phyloP scores from a whole-genome alignment of 2,329 filamentous ascomycete species.

The Eurotiales sp. region DNA sequence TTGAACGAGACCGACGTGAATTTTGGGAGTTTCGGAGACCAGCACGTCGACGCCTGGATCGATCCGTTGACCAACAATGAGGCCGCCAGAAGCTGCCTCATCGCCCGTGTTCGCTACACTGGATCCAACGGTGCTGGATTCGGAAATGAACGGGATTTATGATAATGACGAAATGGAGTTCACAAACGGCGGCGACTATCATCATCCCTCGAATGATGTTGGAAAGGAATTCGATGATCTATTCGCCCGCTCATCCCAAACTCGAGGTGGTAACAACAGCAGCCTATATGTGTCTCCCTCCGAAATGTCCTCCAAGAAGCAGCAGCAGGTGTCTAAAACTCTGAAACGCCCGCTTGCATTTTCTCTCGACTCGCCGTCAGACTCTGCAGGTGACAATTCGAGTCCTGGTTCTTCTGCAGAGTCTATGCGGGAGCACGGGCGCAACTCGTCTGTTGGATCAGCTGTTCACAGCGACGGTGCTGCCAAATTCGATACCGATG shows the following conservation, averaged over 20 bases:
- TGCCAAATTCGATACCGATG: constrained; percentile 32
- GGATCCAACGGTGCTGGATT: constrained; percentile 41
- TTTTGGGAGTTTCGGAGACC: background rate
- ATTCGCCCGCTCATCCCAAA: constrained; percentile 32
- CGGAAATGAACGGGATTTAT: constrained; percentile 40
- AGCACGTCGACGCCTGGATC: background rate
- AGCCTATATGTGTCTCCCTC: constrained; percentile 29
- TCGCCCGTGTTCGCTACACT: constrained; percentile 36
- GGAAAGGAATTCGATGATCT: constrained; percentile 43
- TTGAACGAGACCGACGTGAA: background rate
- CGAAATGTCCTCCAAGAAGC: constrained; percentile 25
- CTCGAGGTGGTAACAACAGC: constrained; percentile 25
- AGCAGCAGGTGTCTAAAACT: constrained; percentile 30
- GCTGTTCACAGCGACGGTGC: constrained; percentile 35
- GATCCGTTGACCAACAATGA: constrained; percentile 28
- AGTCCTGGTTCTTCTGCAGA: constrained; percentile 42
- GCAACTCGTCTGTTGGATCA: constrained; percentile 39
- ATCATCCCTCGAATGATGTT: constrained; percentile 33
- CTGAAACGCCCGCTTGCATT: constrained; percentile 31
- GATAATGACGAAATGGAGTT: constrained; percentile 43
- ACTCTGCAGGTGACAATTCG: constrained; percentile 42
- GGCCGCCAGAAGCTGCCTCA: constrained; percentile 30
- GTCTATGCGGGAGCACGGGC: constrained; percentile 38
- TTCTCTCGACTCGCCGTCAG: constrained; percentile 39
- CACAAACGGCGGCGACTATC: constrained; percentile 35